A percentile compares a stretch with the other conserved stretches of the same genome.
phyloP scores from a whole-genome alignment of 208 protist genomes.

The Borovskyia barvae region DNA sequence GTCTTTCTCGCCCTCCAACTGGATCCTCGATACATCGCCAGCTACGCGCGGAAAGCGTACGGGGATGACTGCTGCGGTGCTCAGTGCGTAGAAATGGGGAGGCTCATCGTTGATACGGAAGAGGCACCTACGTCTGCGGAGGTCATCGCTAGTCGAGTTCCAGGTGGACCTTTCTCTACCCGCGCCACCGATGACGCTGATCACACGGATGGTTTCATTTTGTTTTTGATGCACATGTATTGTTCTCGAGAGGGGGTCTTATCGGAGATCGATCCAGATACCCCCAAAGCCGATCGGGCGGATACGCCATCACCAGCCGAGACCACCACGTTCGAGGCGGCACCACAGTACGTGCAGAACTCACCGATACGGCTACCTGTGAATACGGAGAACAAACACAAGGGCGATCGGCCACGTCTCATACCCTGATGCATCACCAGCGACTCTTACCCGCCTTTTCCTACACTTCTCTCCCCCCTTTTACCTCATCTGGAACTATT shows the following conservation, averaged over 20 bases:
- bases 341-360: slow-evolving; percentile 28
- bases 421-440: slow-evolving; percentile 1
- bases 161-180: slow-evolving; percentile 14
- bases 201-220: slow-evolving; percentile 78
- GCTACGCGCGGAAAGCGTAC: slow-evolving; percentile 52
- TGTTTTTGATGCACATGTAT: slow-evolving; percentile 86
- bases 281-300: slow-evolving; percentile 3
- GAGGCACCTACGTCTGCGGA: slow-evolving; percentile 77
- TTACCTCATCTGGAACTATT: no score
- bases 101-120: slow-evolving; percentile 54
- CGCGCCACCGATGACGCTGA: slow-evolving; percentile 19
- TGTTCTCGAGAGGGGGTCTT: slow-evolving; percentile 38
- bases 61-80: slow-evolving; percentile 41
- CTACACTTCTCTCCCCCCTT: no score
- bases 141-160: slow-evolving; percentile 50
- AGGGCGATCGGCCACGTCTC: neutral
- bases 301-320: neutral
- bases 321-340: slow-evolving; percentile 1
- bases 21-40: slow-evolving; percentile 66
- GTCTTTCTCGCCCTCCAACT: slow-evolving; percentile 84
- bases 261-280: slow-evolving; percentile 10
- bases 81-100: slow-evolving; percentile 59
- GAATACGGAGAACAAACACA: slow-evolving; percentile 30
- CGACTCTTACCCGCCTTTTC: neutral
- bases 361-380: slow-evolving; percentile 44